These are phyloP conservation scores for Cymbopogon flexuosus DNA, from an alignment of 202 grass and related monocot species.

Conservation along the genomic window DNA sequence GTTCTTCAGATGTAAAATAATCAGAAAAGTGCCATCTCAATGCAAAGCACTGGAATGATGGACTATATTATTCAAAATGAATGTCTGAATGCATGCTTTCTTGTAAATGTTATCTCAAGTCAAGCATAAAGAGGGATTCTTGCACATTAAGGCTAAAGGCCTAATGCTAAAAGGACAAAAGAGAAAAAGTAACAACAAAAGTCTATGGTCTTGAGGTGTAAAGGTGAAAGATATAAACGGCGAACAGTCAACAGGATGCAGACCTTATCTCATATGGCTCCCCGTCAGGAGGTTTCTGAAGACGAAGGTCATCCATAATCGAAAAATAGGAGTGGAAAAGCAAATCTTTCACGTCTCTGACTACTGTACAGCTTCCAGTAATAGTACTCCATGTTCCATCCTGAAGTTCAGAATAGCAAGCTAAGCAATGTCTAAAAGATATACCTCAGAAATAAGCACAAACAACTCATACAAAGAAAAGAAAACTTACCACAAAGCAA, in stretches of 20 bases:
- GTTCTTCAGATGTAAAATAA: slow-evolving; percentile 16
- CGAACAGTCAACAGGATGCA: slow-evolving; percentile 26
- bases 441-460: slow-evolving; percentile 5
- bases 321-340: slow-evolving; percentile 91
- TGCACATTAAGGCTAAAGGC: slow-evolving; percentile 16
- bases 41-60: background rate
- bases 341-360: slow-evolving; percentile 86
- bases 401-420: slow-evolving; percentile 40
- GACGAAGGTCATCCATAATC: slow-evolving; percentile 73
- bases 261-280: slow-evolving; percentile 89
- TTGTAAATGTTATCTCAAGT: background rate
- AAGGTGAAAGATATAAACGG: slow-evolving; percentile 15
- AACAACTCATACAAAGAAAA: background rate
- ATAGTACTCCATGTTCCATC: slow-evolving; percentile 97
- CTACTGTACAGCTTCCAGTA: slow-evolving; percentile 74
- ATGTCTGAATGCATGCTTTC: background rate
- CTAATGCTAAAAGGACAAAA: slow-evolving; percentile 4
- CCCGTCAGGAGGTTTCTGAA: slow-evolving; percentile 55
- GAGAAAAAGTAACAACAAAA: slow-evolving; percentile 10
- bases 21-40: background rate
- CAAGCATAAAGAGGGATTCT: slow-evolving; percentile 1
- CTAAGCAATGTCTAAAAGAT: slow-evolving; percentile 6
- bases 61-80: slow-evolving; percentile 9
- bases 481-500: slow-evolving; percentile 70
- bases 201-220: background rate